phyloP scores from a whole-genome alignment of 345 rosid genomes.

The Hevea brasiliensis region DNA sequence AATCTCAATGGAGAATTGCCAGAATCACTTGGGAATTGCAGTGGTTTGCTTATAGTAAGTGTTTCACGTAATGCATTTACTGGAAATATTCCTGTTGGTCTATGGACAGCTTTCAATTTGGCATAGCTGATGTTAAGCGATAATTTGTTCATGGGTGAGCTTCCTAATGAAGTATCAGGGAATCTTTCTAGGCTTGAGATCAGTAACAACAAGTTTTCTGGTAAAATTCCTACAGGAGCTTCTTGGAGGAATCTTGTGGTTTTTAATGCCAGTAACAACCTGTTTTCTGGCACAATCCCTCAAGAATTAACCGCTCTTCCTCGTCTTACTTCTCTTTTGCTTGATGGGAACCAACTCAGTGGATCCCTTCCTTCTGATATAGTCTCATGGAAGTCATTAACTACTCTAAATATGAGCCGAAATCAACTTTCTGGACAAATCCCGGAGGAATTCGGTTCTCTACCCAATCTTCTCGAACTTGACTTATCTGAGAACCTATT shows the following conservation, averaged over 20 bases:
- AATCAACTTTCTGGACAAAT: slow-evolving; percentile 53
- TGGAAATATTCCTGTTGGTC: slow-evolving; percentile 48
- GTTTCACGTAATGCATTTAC: slow-evolving; percentile 31
- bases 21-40: background rate
- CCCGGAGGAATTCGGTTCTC: slow-evolving; percentile 35
- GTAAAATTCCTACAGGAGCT: slow-evolving; percentile 36
- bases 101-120: slow-evolving; percentile 45
- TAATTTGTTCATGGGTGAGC: slow-evolving; percentile 50
- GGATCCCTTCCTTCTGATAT: slow-evolving; percentile 49
- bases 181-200: slow-evolving; percentile 39
- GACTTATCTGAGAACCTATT: slow-evolving; percentile 55
- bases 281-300: slow-evolving; percentile 46
- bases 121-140: slow-evolving; percentile 20
- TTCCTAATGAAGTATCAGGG: slow-evolving; percentile 38
- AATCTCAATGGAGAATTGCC: slow-evolving; percentile 58
- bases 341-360: slow-evolving; percentile 47
- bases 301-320: slow-evolving; percentile 46
- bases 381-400: slow-evolving; percentile 45
- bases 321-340: slow-evolving; percentile 31
- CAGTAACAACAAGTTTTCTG: slow-evolving; percentile 50
- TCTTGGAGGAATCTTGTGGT: slow-evolving; percentile 39
- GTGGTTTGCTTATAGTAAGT: slow-evolving; percentile 3
- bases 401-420: slow-evolving; percentile 38
- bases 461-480: slow-evolving; percentile 34
- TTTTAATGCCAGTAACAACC: slow-evolving; percentile 54